Evolutionary conservation across 2,329 filamentous ascomycete genomes (phyloP).

Genomic region (Colletotrichum sansevieriae): DNA sequence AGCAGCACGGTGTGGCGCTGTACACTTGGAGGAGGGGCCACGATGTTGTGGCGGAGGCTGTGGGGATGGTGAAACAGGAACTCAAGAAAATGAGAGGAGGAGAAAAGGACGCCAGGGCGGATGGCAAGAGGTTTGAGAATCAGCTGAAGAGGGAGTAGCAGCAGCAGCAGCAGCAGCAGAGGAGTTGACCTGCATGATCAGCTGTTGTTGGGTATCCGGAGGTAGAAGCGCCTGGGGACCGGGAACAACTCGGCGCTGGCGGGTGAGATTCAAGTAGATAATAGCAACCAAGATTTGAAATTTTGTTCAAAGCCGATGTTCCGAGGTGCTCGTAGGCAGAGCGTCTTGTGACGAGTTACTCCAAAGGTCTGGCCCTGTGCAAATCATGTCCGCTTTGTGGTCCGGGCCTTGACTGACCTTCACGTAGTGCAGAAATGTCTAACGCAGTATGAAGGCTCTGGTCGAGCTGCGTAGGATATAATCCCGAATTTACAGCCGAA

Average conservation of each 20-base stretch:
- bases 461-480: background rate
- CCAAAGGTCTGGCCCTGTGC: no score
- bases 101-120: conserved; percentile 40
- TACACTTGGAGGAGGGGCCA: conserved; percentile 80
- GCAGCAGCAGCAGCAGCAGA: conserved; percentile 31
- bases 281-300: conserved; percentile 15
- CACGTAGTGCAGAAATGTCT: background rate
- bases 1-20: conserved; percentile 74
- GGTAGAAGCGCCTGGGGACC: conserved; percentile 12
- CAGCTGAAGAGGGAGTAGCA: conserved; percentile 37
- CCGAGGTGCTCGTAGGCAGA: background rate
- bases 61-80: conserved; percentile 72
- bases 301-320: background rate
- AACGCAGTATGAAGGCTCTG: rapidly evolving
- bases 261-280: conserved; percentile 31
- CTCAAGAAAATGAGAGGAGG: conserved; percentile 57
- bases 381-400: no score
- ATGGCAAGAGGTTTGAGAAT: conserved; percentile 42
- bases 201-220: background rate
- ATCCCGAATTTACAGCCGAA: background rate
- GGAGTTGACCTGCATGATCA: background rate
- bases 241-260: conserved; percentile 23
- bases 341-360: background rate
- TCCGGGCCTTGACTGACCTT: no score
- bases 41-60: conserved; percentile 77